Conservation (phyloP, 1,284 basidiomycete species). For the Peniophora sp. region DNA sequence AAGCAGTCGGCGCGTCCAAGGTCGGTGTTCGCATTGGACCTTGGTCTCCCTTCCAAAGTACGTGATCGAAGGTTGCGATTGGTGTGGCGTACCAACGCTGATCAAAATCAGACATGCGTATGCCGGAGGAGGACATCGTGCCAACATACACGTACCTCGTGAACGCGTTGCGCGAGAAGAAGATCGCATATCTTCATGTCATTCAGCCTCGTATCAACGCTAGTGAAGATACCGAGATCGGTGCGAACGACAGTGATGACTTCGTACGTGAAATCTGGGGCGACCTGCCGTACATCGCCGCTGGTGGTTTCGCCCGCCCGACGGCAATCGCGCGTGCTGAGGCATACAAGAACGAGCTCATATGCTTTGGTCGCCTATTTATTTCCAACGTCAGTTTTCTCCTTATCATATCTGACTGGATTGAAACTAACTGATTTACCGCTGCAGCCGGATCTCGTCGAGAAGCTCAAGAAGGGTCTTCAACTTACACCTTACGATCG, state of each 20-base stretch:
- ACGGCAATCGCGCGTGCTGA: slow-evolving; percentile 1
- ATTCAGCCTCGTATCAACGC: slow-evolving; percentile 26
- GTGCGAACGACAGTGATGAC: slow-evolving; percentile 1
- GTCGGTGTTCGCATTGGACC: slow-evolving; percentile 48
- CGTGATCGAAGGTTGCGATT: neutral
- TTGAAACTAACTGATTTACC: slow-evolving; percentile 2
- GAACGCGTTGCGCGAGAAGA: slow-evolving; percentile 21
- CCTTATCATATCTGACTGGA: neutral
- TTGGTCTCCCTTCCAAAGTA: slow-evolving; percentile 33
- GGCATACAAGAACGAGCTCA: neutral
- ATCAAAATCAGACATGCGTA: slow-evolving; percentile 26
- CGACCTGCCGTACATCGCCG: slow-evolving; percentile 17
- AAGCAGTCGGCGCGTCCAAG: slow-evolving; percentile 28
- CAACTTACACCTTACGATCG: slow-evolving; percentile 23
- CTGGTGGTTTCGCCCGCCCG: slow-evolving; percentile 18
- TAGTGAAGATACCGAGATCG: slow-evolving; percentile 3
- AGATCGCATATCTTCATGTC: slow-evolving; percentile 49
- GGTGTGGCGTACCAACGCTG: neutral
- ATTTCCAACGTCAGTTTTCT: slow-evolving; percentile 14
- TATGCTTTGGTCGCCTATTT: neutral
- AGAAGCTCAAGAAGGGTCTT: slow-evolving; percentile 27
- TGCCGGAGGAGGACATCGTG: slow-evolving; percentile 33
- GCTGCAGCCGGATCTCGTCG: slow-evolving; percentile 40
- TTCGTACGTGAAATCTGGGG: slow-evolving; percentile 8
- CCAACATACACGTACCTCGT: slow-evolving; percentile 33